Conservation (phyloP, 352 stramenopile species). For the Phytophthora pistaciae region DNA sequence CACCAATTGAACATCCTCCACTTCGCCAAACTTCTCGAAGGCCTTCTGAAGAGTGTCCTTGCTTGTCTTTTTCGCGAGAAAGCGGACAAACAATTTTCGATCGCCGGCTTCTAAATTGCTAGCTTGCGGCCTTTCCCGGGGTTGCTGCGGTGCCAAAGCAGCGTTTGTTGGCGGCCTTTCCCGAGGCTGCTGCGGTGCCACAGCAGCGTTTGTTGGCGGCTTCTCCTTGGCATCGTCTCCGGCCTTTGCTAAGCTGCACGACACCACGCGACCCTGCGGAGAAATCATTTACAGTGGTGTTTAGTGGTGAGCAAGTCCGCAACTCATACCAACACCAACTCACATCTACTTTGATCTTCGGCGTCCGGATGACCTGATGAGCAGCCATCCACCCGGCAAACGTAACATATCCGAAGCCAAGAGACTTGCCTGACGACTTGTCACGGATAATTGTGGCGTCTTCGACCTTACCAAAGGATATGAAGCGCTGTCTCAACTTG, state of each 20-base stretch:
- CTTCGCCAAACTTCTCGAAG: slow-evolving; percentile 74
- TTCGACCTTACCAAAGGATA: slow-evolving; percentile 66
- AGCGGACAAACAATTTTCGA: slow-evolving; percentile 74
- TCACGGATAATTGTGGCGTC: slow-evolving; percentile 71
- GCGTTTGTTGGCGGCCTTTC: background rate
- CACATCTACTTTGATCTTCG: slow-evolving; percentile 62
- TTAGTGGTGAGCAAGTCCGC: background rate
- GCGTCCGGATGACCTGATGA: slow-evolving; percentile 51
- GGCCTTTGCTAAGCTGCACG: slow-evolving; percentile 41
- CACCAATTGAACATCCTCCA: slow-evolving; percentile 56
- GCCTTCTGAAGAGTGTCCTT: slow-evolving; percentile 59
- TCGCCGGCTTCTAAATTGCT: slow-evolving; percentile 9
- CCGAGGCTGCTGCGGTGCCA: background rate
- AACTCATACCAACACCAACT: slow-evolving; percentile 14
- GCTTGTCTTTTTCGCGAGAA: slow-evolving; percentile 64
- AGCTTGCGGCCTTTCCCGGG: background rate
- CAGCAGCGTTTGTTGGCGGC: background rate
- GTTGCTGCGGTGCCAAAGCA: background rate
- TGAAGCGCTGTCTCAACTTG: slow-evolving; percentile 54
- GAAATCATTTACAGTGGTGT: background rate
- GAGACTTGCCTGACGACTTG: slow-evolving; percentile 68
- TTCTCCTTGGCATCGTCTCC: background rate
- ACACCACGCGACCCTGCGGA: slow-evolving; percentile 8
- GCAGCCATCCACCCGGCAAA: slow-evolving; percentile 75
- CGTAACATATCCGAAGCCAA: slow-evolving; percentile 73